A percentile compares a stretch with the other conserved stretches of the same genome.
phyloP scores from a whole-genome alignment of 2,329 filamentous ascomycete species.

The Pestalotiopsis fici region DNA sequence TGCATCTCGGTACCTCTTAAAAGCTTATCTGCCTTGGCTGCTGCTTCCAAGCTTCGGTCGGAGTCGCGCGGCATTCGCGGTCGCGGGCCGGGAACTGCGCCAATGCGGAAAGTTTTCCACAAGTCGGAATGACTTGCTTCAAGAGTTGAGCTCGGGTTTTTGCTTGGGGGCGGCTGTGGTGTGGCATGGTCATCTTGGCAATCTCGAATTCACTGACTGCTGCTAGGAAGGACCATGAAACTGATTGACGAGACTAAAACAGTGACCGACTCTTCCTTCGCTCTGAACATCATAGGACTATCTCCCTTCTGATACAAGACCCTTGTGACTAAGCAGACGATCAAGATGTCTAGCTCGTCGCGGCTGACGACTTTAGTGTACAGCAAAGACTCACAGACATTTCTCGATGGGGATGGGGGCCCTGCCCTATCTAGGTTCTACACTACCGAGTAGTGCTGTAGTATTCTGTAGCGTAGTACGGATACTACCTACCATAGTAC shows the following conservation, averaged over 20 bases:
- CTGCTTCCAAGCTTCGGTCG: background rate
- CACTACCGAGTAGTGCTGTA: too few species aligned
- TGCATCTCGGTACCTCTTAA: background rate
- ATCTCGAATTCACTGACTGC: background rate
- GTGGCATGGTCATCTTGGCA: background rate
- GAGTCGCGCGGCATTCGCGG: background rate
- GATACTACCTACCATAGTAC: too few species aligned
- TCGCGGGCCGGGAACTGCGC: background rate
- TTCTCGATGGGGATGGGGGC: too few species aligned
- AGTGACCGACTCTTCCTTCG: background rate
- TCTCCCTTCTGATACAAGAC: background rate
- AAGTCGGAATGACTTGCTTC: background rate
- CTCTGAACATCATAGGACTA: background rate
- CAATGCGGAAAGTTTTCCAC: slow-evolving; percentile 2
- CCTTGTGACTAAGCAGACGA: background rate
- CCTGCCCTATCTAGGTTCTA: too few species aligned
- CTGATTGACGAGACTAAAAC: background rate
- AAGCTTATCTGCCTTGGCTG: slow-evolving; percentile 1
- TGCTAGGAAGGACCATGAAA: background rate
- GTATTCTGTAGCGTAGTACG: too few species aligned
- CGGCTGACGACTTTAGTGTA: too few species aligned
- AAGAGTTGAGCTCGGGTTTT: too few species aligned
- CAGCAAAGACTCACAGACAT: too few species aligned
- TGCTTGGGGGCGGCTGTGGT: background rate
- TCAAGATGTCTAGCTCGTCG: background rate